phyloP scores from a whole-genome alignment of 768 basidiomycete genomes.

The Lentinula guzmanii region DNA sequence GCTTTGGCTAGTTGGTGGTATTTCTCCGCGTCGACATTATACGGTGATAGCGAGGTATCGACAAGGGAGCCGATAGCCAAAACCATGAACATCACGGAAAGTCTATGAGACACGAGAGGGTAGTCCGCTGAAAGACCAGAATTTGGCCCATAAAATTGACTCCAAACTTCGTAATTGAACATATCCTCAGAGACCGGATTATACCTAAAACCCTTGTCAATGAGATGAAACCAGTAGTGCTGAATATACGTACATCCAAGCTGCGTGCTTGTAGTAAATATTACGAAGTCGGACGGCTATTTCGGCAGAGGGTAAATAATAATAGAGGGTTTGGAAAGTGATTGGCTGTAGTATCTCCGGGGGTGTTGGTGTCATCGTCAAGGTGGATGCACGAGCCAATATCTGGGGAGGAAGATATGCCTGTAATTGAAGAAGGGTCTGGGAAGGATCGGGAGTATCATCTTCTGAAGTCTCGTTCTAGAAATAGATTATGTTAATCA shows the following conservation, averaged over 20 bases:
- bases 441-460: slow-evolving; percentile 42
- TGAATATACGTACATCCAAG: slow-evolving; percentile 55
- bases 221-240: not conserved
- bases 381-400: slow-evolving; percentile 55
- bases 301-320: slow-evolving; percentile 62
- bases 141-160: slow-evolving; percentile 48
- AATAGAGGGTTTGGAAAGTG: slow-evolving; percentile 52
- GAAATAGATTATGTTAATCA: slow-evolving; percentile 1
- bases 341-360: slow-evolving; percentile 34
- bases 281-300: slow-evolving; percentile 56
- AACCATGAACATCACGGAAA: slow-evolving; percentile 61
- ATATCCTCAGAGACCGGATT: slow-evolving; percentile 56
- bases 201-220: slow-evolving; percentile 39
- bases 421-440: slow-evolving; percentile 41
- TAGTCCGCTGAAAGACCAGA: slow-evolving; percentile 41
- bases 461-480: slow-evolving; percentile 61
- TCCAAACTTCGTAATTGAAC: slow-evolving; percentile 56
- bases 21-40: slow-evolving; percentile 64
- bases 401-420: slow-evolving; percentile 57
- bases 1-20: slow-evolving; percentile 65
- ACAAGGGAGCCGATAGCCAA: slow-evolving; percentile 62
- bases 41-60: slow-evolving; percentile 48
- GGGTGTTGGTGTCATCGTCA: slow-evolving; percentile 47
- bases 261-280: slow-evolving; percentile 57
- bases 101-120: slow-evolving; percentile 49